Conservation (phyloP, 352 stramenopile genomes). For the Pythium guiyangense region DNA sequence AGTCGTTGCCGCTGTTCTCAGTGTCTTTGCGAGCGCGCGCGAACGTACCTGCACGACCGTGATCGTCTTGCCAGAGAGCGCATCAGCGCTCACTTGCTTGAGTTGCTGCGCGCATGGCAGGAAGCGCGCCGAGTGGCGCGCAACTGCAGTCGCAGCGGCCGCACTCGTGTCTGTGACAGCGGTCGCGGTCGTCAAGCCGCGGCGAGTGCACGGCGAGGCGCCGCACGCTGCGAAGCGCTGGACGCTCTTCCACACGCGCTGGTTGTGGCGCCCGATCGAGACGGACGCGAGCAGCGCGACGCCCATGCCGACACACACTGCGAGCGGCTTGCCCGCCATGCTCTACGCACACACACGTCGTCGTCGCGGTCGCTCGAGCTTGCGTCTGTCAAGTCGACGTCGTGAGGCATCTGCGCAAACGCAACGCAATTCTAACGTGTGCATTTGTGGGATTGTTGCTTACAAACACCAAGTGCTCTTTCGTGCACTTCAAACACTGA, state of each 20-base stretch:
- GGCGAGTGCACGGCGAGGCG: slow-evolving; percentile 11
- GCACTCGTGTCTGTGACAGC: neutral
- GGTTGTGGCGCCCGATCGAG: slow-evolving; percentile 47
- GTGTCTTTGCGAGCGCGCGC: too few relatives aligned
- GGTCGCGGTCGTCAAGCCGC: slow-evolving; percentile 17
- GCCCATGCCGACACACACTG: slow-evolving; percentile 63
- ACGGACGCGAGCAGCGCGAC: slow-evolving; percentile 68
- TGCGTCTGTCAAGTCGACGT: neutral
- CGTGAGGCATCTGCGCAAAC: neutral
- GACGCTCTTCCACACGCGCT: slow-evolving; percentile 43
- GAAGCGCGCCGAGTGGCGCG: slow-evolving; percentile 17
- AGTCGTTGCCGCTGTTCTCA: neutral
- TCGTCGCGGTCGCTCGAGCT: neutral
- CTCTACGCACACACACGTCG: neutral
- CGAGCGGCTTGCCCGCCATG: slow-evolving; percentile 25
- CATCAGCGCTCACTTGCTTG: slow-evolving; percentile 17
- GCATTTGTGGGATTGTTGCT: too few relatives aligned
- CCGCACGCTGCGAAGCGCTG: slow-evolving; percentile 19
- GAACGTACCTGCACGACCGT: slow-evolving; percentile 61
- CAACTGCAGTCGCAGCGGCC: neutral
- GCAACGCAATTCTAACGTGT: neutral
- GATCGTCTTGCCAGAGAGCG: slow-evolving; percentile 59
- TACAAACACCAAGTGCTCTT: too few relatives aligned
- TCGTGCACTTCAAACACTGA: too few relatives aligned
- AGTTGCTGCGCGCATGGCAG: slow-evolving; percentile 51